Conservation (phyloP, 2,329 filamentous ascomycete species). For the Verticillium nonalfalfae region DNA sequence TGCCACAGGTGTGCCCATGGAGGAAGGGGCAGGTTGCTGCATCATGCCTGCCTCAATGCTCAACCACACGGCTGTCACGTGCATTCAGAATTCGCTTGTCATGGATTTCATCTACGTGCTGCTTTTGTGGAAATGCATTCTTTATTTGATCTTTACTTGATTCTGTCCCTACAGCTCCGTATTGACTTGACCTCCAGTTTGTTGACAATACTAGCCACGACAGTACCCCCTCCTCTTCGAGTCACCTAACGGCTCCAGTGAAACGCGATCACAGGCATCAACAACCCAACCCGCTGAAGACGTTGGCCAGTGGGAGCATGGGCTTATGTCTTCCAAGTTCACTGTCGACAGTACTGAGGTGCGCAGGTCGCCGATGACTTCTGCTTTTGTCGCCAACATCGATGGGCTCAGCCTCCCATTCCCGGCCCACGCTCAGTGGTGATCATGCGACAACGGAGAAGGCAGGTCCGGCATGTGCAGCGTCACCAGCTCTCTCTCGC, state of each 20-base stretch:
- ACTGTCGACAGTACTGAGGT: conserved; percentile 24
- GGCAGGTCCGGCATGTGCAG: conserved; percentile 15
- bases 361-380: conserved; percentile 25
- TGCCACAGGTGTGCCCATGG: too few species aligned
- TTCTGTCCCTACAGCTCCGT: too few species aligned
- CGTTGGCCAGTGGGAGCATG: conserved; percentile 22
- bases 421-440: background rate
- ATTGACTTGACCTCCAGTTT: too few species aligned
- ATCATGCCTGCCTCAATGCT: too few species aligned
- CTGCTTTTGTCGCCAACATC: background rate
- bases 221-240: background rate
- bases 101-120: too few species aligned
- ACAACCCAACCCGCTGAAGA: conserved; percentile 27
- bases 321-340: conserved; percentile 23
- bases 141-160: too few species aligned
- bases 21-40: too few species aligned
- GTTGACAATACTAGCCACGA: background rate
- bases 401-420: background rate
- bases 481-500: conserved; percentile 10
- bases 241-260: conserved; percentile 26
- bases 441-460: background rate
- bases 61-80: too few species aligned
- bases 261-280: conserved; percentile 14
- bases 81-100: too few species aligned
- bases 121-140: too few species aligned